These are phyloP conservation scores for Chrysopogon serrulatus DNA, from an alignment of 176 grass and related monocot genomes.

Conservation along the genomic window DNA sequence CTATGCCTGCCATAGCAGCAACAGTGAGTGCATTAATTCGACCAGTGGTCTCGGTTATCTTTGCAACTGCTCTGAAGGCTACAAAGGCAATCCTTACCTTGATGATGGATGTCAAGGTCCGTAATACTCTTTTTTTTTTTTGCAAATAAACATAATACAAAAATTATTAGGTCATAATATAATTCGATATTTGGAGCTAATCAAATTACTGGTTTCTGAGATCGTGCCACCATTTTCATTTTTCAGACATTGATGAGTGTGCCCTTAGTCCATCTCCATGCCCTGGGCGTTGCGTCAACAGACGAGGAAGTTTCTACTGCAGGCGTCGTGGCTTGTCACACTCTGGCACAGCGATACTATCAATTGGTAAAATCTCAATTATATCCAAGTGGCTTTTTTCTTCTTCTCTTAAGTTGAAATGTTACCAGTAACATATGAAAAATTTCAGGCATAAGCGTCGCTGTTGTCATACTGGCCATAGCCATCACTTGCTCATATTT, in stretches of 20 bases:
- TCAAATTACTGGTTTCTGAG: not conserved
- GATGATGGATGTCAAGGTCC: constrained; percentile 9
- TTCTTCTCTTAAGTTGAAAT: not conserved
- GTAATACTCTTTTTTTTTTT: too few species aligned
- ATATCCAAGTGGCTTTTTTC: not conserved
- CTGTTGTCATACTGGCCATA: not conserved
- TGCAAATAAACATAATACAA: too few species aligned
- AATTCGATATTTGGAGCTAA: not conserved
- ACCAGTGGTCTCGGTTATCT: not conserved
- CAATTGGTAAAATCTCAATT: constrained; percentile 3
- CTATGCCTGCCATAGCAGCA: constrained; percentile 10
- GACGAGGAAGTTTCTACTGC: not conserved
- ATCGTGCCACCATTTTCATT: not conserved
- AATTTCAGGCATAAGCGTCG: not conserved
- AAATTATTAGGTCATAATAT: not conserved
- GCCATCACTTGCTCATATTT: not conserved
- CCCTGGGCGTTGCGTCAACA: constrained; percentile 1
- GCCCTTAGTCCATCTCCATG: not conserved
- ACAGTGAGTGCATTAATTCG: not conserved
- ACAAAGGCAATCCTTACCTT: not conserved
- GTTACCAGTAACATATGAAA: not conserved
- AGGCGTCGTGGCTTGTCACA: not conserved
- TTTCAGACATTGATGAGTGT: constrained; percentile 12
- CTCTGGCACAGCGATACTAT: not conserved
- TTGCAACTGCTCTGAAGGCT: not conserved